A percentile compares a stretch with the other conserved stretches of the same genome.
These are phyloP conservation scores for Herpetomonas tarakana DNA, from an alignment of 208 protist species.

Conservation along the genomic window DNA sequence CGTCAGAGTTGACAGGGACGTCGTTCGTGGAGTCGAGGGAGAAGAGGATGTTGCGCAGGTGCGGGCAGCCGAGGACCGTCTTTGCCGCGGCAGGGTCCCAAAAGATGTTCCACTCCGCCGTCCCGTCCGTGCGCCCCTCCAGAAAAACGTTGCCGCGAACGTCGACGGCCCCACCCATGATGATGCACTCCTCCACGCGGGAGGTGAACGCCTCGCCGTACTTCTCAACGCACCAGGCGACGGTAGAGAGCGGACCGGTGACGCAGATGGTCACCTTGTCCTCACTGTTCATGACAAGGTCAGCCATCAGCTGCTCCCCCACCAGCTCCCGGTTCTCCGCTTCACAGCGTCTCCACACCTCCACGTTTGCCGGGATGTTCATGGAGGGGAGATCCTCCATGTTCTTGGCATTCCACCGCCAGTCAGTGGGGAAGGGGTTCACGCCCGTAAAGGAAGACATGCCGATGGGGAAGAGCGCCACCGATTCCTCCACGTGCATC, in stretches of 20 bases:
- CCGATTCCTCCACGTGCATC: slow-evolving; percentile 41
- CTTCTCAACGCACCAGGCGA: slow-evolving; percentile 82
- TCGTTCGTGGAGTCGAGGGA: slow-evolving; percentile 84
- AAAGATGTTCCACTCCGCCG: slow-evolving; percentile 90
- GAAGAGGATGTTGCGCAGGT: slow-evolving; percentile 61
- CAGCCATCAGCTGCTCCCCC: slow-evolving; percentile 79
- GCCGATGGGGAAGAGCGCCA: slow-evolving; percentile 63
- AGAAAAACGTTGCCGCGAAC: slow-evolving; percentile 85
- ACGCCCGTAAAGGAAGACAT: slow-evolving; percentile 69
- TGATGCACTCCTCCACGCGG: slow-evolving; percentile 83
- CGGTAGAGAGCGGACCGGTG: slow-evolving; percentile 80
- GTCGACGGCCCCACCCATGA: slow-evolving; percentile 88
- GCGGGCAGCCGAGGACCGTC: slow-evolving; percentile 56
- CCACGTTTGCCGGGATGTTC: slow-evolving; percentile 56
- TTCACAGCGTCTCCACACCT: slow-evolving; percentile 44
- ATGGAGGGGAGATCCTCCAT: slow-evolving; percentile 84
- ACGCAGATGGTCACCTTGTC: slow-evolving; percentile 86
- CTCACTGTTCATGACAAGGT: slow-evolving; percentile 65
- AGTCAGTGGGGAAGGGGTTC: slow-evolving; percentile 82
- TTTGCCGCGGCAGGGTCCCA: slow-evolving; percentile 81
- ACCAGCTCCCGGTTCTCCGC: slow-evolving; percentile 37
- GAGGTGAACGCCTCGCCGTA: slow-evolving; percentile 69
- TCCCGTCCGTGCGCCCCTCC: slow-evolving; percentile 58
- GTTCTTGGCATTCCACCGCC: slow-evolving; percentile 78
- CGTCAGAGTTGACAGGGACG: slow-evolving; percentile 63